Evolutionary conservation across 192 early-diverging fungal species (phyloP).

Genomic region (Anaeromyces robustus): DNA sequence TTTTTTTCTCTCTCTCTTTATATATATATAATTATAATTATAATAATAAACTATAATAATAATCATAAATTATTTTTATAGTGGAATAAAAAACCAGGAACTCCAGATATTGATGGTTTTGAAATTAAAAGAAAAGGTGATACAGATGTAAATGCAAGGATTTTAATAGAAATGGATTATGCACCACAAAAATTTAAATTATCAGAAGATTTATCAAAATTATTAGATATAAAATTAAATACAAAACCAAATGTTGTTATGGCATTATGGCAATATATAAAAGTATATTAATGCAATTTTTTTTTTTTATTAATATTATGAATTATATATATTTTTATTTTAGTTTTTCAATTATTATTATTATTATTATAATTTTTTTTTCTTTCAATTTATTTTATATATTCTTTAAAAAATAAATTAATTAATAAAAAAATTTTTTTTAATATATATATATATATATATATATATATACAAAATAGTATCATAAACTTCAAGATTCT

Average conservation of each 20-base stretch:
- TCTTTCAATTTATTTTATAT: no score
- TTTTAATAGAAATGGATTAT: slow-evolving; percentile 63
- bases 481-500: slow-evolving; percentile 73
- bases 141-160: slow-evolving; percentile 58
- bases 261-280: slow-evolving; percentile 93
- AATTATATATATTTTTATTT: no score
- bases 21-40: no score
- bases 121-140: slow-evolving; percentile 88
- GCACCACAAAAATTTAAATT: slow-evolving; percentile 70
- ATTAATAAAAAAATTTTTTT: no score
- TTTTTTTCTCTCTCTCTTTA: no score
- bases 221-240: slow-evolving; percentile 64
- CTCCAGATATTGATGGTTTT: slow-evolving; percentile 63
- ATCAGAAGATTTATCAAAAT: slow-evolving; percentile 46
- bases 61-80: no score
- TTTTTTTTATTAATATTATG: no score
- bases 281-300: no score
- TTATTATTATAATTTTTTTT: no score
- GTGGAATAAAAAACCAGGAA: slow-evolving; percentile 36
- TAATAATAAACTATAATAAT: no score
- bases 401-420: no score
- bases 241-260: slow-evolving; percentile 59
- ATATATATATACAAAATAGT: slow-evolving; percentile 13
- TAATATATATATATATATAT: background rate
- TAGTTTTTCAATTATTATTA: no score